Conservation (phyloP, 176 grass and related monocot species). For the Zea mays region DNA sequence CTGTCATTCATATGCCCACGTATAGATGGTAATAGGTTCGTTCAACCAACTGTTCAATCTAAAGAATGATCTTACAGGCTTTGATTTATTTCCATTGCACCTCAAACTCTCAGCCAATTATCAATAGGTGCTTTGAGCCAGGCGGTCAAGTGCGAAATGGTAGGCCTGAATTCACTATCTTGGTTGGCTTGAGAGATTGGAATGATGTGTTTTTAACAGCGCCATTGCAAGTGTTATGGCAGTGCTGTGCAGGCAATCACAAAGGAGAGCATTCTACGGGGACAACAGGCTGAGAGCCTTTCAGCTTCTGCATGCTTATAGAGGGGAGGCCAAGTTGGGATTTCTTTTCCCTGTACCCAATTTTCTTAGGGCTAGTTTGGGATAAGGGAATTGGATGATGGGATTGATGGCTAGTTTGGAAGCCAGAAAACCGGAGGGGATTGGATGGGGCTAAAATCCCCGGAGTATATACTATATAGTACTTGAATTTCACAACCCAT, state of each 20-base stretch:
- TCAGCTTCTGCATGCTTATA: no score
- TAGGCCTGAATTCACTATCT: background rate
- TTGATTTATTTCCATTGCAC: background rate
- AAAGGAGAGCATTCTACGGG: background rate
- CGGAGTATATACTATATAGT: background rate
- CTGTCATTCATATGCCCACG: background rate
- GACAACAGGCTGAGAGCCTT: background rate
- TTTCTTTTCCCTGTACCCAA: background rate
- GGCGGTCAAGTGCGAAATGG: background rate
- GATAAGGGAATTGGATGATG: no score
- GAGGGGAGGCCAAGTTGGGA: background rate
- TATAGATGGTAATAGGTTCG: background rate
- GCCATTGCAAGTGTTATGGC: background rate
- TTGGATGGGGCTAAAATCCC: no score
- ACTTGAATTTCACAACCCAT: background rate
- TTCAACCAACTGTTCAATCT: background rate
- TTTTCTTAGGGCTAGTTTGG: no score
- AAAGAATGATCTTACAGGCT: background rate
- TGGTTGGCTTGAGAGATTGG: background rate
- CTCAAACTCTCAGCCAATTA: background rate
- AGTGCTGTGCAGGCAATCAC: no score
- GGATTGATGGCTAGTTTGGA: no score
- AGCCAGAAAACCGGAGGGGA: no score
- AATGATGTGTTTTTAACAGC: background rate
- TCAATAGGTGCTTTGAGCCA: background rate